Conservation (phyloP, 805 yeast species). For the Ogataea saltuana region DNA sequence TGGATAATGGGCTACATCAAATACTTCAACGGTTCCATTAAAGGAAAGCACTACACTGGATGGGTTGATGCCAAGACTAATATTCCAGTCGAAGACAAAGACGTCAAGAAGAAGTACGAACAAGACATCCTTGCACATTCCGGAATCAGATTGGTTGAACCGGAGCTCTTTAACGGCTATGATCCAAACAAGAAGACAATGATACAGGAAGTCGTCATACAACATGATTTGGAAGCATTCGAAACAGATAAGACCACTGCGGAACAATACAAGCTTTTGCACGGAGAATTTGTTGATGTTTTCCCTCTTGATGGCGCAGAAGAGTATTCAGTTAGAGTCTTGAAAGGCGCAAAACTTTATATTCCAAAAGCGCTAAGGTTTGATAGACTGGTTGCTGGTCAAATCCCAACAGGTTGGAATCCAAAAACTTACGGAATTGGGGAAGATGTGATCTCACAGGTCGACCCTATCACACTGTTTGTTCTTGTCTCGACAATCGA, state of each 20-base stretch:
- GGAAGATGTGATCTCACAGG: constrained; percentile 91
- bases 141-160: constrained; percentile 96
- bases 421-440: constrained; percentile 93
- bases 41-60: constrained; percentile 90
- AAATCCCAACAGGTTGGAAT: constrained; percentile 98
- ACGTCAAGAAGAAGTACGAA: constrained; percentile 90
- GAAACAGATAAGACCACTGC: constrained; percentile 96
- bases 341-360: constrained; percentile 89
- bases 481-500: constrained; percentile 94
- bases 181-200: constrained; percentile 92
- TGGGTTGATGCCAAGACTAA: constrained; percentile 96
- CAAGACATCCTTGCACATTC: constrained; percentile 83
- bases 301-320: constrained; percentile 88
- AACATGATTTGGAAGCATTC: constrained; percentile 95
- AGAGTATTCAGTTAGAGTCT: constrained; percentile 84
- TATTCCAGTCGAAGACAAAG: constrained; percentile 92
- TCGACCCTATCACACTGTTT: constrained; percentile 91
- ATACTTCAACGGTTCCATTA: constrained; percentile 88
- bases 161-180: constrained; percentile 91
- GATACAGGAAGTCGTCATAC: constrained; percentile 93
- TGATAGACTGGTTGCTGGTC: constrained; percentile 83
- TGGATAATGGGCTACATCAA: constrained; percentile 99
- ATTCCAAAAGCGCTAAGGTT: constrained; percentile 84
- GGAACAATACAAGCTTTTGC: constrained; percentile 88
- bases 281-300: constrained; percentile 90